Base-by-base conservation (phyloP, 2,329 filamentous ascomycete species). In the Diaporthe caulivora region DNA sequence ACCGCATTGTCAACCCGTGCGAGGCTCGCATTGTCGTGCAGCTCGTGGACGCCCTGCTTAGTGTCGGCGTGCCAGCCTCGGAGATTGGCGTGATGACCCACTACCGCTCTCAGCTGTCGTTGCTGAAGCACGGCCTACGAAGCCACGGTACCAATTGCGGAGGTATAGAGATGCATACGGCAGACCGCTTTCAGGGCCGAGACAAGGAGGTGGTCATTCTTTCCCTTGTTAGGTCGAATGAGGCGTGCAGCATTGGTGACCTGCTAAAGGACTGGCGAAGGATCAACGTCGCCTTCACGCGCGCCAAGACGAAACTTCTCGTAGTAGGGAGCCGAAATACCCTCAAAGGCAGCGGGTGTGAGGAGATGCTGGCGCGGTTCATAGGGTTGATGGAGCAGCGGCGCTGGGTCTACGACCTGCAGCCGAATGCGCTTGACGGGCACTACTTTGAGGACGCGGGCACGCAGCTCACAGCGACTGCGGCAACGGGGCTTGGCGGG, bases 71-170 rank as follows among this genome's bases (percentile, higher is more conserved):
- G 0, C 86, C 93, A 0, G 88, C 93, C 0, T 85, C 86, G 0
- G 93, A 96, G 69, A 95, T 99, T 72, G 97, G 97, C 60, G 93
- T 99, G 77, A 98, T 99, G 85, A 98, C 97, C 21, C 95, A 98
- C 82, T 99, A 99, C 83, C 94, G 97, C 73, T 95, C 94, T 8
- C 97, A 99, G 82, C 90, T 99, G 1, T 92, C 94, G 0, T 86
- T 98, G 2, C 87, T 99, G 1, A 94, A 94, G 76, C 91, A 95
- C 75, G 88, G 87, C 15, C 89, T 98, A 44, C 90, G 90, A 42
- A 86, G 84, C 54, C 83, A 87, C 77, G 84, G 87, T 0, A 24
- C 44, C 31, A 18, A 53, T 47, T 77, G 86, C 0, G 89, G 90
- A 2, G 71, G 67, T 4, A 91, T 99, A 1, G 97, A 99, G 83